phyloP scores from a whole-genome alignment of 495 filamentous ascomycete species.

The Sabuloglossum arenarium region DNA sequence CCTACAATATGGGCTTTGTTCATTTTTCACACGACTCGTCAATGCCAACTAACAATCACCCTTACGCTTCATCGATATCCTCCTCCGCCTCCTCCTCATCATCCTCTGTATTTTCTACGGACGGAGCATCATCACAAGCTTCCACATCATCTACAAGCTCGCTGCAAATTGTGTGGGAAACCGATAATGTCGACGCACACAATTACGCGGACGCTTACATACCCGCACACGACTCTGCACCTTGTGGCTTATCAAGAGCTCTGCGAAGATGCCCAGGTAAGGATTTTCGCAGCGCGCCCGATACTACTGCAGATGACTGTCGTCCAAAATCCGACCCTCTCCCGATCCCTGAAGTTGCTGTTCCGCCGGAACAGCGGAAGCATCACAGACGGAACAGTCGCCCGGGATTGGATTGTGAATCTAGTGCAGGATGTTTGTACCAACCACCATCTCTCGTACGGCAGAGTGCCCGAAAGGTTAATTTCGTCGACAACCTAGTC shows the following conservation, averaged over 20 bases:
- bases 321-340: background rate
- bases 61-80: background rate
- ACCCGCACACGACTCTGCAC: background rate
- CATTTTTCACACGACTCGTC: background rate
- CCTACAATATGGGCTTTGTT: background rate
- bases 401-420: background rate
- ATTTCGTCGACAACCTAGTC: slow-evolving; percentile 94
- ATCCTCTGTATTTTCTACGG: background rate
- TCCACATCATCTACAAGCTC: background rate
- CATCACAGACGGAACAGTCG: background rate
- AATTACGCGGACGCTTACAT: background rate
- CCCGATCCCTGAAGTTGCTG: background rate
- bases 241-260: background rate
- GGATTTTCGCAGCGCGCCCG: background rate
- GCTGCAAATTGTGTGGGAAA: background rate
- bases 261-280: background rate
- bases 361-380: background rate
- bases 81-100: background rate
- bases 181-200: background rate
- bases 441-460: slow-evolving; percentile 60
- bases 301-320: background rate
- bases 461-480: slow-evolving; percentile 82
- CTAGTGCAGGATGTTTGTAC: background rate
- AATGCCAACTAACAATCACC: background rate
- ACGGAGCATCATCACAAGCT: background rate